phyloP scores from a whole-genome alignment of 2,329 filamentous ascomycete genomes.

The Exserohilum turcica region DNA sequence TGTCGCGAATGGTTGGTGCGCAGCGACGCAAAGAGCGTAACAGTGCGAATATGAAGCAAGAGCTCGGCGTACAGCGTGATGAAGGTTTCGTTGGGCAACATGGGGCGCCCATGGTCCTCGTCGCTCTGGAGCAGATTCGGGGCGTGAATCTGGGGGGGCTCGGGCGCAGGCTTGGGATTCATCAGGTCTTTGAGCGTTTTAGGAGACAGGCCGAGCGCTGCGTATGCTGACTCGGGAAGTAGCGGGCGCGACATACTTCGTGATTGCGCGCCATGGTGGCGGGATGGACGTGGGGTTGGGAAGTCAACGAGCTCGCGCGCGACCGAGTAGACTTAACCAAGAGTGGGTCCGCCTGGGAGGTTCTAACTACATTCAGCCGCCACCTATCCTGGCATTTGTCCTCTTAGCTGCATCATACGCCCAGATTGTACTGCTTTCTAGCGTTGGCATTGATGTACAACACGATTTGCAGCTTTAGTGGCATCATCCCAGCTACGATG shows the following conservation, averaged over 20 bases:
- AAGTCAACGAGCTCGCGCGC: conserved; percentile 10
- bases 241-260: conserved; percentile 39
- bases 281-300: conserved; percentile 16
- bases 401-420: too few species aligned
- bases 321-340: conserved; percentile 13
- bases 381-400: neutral
- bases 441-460: neutral
- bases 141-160: conserved; percentile 29
- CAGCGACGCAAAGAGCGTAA: conserved; percentile 62
- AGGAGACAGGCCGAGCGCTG: conserved; percentile 40
- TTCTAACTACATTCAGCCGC: conserved; percentile 11
- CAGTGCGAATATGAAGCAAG: conserved; percentile 64
- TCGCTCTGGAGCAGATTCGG: conserved; percentile 41
- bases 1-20: conserved; percentile 50
- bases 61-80: conserved; percentile 63
- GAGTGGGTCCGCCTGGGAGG: conserved; percentile 15
- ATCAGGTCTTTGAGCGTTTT: conserved; percentile 41
- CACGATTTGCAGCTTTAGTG: too few species aligned
- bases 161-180: conserved; percentile 32
- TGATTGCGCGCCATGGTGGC: conserved; percentile 34
- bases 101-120: conserved; percentile 27
- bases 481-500: neutral
- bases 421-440: too few species aligned
- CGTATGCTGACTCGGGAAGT: conserved; percentile 46
- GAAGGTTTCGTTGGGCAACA: conserved; percentile 37